Percentiles rank a stretch among this genome's conserved stretches.
Evolutionary conservation across 1,139 yeast species (phyloP).

Genomic region (Protomyces inundatus): DNA sequence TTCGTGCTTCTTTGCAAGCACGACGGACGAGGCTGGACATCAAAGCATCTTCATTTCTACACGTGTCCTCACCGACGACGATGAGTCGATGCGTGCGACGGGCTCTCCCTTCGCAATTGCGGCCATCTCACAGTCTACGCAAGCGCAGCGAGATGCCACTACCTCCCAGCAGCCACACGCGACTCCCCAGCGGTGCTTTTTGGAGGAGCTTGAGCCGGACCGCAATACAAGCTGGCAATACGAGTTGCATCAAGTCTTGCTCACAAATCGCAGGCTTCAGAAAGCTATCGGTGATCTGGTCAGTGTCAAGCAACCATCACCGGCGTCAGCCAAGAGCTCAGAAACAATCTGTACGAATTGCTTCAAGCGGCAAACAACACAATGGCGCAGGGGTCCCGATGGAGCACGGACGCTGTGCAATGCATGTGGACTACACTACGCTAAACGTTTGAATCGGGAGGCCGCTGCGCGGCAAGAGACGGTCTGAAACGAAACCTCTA

Average conservation of each 20-base stretch:
- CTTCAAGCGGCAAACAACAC: constrained; percentile 79
- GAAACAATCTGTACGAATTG: constrained; percentile 41
- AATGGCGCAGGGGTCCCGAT: constrained; percentile 86
- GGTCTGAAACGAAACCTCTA: not conserved
- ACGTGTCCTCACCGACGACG: not conserved
- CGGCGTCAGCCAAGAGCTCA: not conserved
- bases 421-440: constrained; percentile 82
- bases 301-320: not conserved
- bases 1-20: not conserved
- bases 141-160: not conserved
- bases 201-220: constrained; percentile 25
- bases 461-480: not conserved
- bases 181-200: not conserved
- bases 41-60: not conserved
- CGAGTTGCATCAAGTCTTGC: constrained; percentile 26
- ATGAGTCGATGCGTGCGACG: not conserved
- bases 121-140: not conserved
- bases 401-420: constrained; percentile 82
- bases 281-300: constrained; percentile 8
- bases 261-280: constrained; percentile 21
- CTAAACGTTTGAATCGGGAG: constrained; percentile 45
- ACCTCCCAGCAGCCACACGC: too few relatives aligned
- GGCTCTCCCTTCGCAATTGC: not conserved
- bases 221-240: constrained; percentile 29
- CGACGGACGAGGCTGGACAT: not conserved